Base-by-base conservation (phyloP, 768 basidiomycete genomes). In the Trametopsis cervina region DNA sequence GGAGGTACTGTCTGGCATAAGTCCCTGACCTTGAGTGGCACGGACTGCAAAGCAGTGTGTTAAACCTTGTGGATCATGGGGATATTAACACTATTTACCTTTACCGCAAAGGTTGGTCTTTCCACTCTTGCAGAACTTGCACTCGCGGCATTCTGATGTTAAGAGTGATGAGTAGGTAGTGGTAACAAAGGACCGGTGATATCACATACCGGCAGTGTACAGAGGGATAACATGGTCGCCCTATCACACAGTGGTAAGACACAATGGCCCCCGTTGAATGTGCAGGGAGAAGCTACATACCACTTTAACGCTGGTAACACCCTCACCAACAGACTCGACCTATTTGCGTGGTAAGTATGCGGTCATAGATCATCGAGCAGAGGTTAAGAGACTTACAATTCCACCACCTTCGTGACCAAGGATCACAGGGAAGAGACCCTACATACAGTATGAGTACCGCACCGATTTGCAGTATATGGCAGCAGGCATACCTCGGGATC, bases 101-200 rank as follows among this genome's bases (percentile, higher is more conserved):
- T 82, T 82, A 53, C 93, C 86, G 62, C 95, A 99, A n/a, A 99
- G 80, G 67, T 99, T 99, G 49, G 96, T 99, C 76, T 98, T 98
- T 46, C 89, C 90, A 52, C 88, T 90, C 68, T 85, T 95, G 77
- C 96, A 99, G 74, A 98, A 98, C 67, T 97, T 98, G 74, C 96
- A 99, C 69, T 99, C 86, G 29, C 79, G 80, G 62, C 92, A 96
- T 67, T 96, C 93, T 62, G 46, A 11, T 29, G 21, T 1, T n/a
- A n/a, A n/a, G n/a, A n/a, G n/a, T n/a, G n/a, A n/a, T n/a, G n/a
- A n/a, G n/a, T n/a, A n/a, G n/a, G n/a, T n/a, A n/a, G n/a, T n/a
- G n/a, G n/a, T n/a, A n/a, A n/a, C n/a, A n/a, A n/a, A n/a, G n/a
- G n/a, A n/a, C n/a, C n/a, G 2, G 4, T 12, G n/a, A 22, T 23